A percentile compares a stretch with the other conserved stretches of the same genome.
These are phyloP conservation scores for Exophiala aquamarina DNA, from an alignment of 2,329 filamentous ascomycete species.

Conservation along the genomic window DNA sequence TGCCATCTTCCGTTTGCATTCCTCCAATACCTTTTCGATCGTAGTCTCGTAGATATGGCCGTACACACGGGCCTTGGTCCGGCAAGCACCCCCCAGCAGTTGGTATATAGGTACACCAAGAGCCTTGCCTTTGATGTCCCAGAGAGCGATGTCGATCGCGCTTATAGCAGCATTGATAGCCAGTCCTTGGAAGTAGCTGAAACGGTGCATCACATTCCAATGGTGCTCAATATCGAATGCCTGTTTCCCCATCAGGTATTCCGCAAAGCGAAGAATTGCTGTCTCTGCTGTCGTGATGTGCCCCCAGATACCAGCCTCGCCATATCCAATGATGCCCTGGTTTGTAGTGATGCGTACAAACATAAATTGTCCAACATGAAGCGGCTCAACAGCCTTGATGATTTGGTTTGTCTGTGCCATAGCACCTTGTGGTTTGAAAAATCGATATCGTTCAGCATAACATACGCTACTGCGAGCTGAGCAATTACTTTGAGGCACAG, in stretches of 20 bases:
- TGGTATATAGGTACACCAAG: conserved; percentile 69
- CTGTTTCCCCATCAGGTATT: conserved; percentile 12
- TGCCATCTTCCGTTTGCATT: conserved; percentile 13
- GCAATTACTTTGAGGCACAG: too few relatives aligned
- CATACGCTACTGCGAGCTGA: too few relatives aligned
- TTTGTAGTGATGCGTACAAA: conserved; percentile 14
- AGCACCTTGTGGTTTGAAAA: neutral
- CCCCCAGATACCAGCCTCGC: conserved; percentile 10
- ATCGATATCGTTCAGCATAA: too few relatives aligned
- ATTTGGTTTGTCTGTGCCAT: neutral
- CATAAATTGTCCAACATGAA: conserved; percentile 20
- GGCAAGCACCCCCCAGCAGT: conserved; percentile 69
- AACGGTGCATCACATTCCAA: conserved; percentile 67
- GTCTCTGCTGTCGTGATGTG: conserved; percentile 13
- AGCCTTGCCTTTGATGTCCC: conserved; percentile 68
- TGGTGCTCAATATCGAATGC: conserved; percentile 68
- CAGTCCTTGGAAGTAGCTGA: conserved; percentile 72
- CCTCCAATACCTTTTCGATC: conserved; percentile 58
- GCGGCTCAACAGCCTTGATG: conserved; percentile 10
- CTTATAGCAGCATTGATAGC: conserved; percentile 77
- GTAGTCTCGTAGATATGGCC: conserved; percentile 77
- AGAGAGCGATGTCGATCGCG: conserved; percentile 75
- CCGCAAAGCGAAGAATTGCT: conserved; percentile 9
- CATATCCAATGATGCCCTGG: conserved; percentile 8
- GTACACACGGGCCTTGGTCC: conserved; percentile 66